Evolutionary conservation across 768 basidiomycete species (phyloP).

Genomic region (Gloeophyllum trabeum): DNA sequence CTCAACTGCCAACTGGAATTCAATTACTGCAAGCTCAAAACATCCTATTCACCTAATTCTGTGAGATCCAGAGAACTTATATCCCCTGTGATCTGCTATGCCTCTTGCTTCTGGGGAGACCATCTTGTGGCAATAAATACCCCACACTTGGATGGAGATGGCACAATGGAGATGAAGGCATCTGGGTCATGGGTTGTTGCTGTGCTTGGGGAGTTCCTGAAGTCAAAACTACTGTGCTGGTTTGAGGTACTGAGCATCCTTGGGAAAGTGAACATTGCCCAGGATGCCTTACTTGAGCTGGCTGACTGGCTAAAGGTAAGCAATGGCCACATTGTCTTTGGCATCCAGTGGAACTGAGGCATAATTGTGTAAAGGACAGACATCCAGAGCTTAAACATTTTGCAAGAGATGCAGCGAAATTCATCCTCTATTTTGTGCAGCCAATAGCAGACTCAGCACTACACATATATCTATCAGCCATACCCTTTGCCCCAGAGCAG

Average conservation of each 20-base stretch:
- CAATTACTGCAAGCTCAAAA: not conserved
- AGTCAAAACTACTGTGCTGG: not conserved
- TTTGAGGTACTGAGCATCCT: constrained; percentile 1
- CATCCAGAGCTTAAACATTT: not conserved
- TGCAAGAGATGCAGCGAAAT: constrained; percentile 5
- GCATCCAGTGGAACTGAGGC: too few relatives aligned
- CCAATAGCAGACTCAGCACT: constrained; percentile 10
- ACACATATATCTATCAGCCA: constrained; percentile 17
- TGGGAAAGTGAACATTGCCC: not conserved
- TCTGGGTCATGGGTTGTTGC: not conserved
- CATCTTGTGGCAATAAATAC: too few relatives aligned
- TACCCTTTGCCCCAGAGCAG: constrained; percentile 10
- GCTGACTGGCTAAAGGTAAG: not conserved
- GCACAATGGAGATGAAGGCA: too few relatives aligned
- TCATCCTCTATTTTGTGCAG: constrained; percentile 8
- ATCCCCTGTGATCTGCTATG: too few relatives aligned
- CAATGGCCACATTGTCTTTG: not conserved
- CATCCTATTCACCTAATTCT: not conserved
- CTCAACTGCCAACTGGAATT: not conserved
- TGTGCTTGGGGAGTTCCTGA: not conserved
- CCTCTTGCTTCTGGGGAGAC: too few relatives aligned
- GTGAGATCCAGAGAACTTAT: too few relatives aligned
- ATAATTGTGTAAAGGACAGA: not conserved
- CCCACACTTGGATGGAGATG: too few relatives aligned
- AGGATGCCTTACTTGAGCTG: not conserved